Evolutionary conservation across 2,329 filamentous ascomycete genomes (phyloP).

Genomic region (Cytospora chrysosperma): DNA sequence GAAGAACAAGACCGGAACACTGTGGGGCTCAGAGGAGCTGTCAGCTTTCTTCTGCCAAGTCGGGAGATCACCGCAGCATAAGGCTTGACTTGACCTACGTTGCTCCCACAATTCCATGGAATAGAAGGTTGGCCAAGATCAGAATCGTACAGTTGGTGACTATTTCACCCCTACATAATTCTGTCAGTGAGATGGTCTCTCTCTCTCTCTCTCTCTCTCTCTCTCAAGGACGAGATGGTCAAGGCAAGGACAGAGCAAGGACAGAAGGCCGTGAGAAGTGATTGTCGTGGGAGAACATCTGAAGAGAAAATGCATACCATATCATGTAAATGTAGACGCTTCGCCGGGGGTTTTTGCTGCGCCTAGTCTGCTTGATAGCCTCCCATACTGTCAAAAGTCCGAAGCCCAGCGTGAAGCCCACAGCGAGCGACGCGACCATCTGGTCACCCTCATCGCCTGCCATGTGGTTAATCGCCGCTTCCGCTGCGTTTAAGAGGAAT

Average conservation of each 20-base stretch:
- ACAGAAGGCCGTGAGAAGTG: no score
- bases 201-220: no score
- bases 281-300: background rate
- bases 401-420: slow-evolving; percentile 38
- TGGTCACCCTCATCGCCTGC: slow-evolving; percentile 3
- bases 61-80: background rate
- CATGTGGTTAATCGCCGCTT: background rate
- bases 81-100: slow-evolving; percentile 28
- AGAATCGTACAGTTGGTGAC: slow-evolving; percentile 39
- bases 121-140: slow-evolving; percentile 40
- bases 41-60: background rate
- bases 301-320: slow-evolving; percentile 33
- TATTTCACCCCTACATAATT: slow-evolving; percentile 35
- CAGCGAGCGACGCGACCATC: slow-evolving; percentile 14
- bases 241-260: background rate
- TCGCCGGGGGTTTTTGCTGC: slow-evolving; percentile 32
- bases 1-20: slow-evolving; percentile 30
- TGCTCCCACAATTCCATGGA: slow-evolving; percentile 36
- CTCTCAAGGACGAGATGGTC: background rate
- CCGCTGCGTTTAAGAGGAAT: background rate
- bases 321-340: slow-evolving; percentile 45
- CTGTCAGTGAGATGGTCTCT: background rate
- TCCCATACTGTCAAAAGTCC: slow-evolving; percentile 41
- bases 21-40: background rate
- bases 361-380: slow-evolving; percentile 42